Evolutionary conservation across 192 early-diverging fungal genomes (phyloP).

Genomic region (Gaertneriomyces sp.): DNA sequence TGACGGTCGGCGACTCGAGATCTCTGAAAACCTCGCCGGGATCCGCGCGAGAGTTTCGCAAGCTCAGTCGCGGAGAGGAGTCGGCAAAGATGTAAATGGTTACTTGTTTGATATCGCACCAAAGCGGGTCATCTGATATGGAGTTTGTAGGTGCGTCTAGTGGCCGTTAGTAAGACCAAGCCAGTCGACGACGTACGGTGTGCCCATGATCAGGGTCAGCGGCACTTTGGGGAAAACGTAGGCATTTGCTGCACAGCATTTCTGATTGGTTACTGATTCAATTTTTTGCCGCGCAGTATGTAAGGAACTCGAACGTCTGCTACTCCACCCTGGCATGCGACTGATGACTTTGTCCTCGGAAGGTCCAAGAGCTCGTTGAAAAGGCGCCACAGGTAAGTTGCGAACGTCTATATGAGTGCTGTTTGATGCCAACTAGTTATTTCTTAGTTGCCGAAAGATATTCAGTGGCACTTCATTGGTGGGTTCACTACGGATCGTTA

Average conservation of each 20-base stretch:
- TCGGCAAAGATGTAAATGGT: neutral
- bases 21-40: neutral
- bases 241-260: too few relatives aligned
- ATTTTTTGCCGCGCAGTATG: neutral
- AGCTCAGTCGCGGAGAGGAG: neutral
- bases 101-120: neutral
- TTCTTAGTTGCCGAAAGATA: conserved; percentile 72
- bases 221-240: conserved; percentile 97
- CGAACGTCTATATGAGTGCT: neutral
- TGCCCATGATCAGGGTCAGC: conserved; percentile 79
- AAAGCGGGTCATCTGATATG: neutral
- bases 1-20: too few relatives aligned
- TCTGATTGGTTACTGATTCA: conserved; percentile 22
- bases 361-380: conserved; percentile 91
- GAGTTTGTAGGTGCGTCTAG: conserved; percentile 43
- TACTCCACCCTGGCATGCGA: neutral
- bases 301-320: neutral
- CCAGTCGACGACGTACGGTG: conserved; percentile 72
- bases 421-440: neutral
- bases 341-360: neutral
- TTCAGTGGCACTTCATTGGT: conserved; percentile 96
- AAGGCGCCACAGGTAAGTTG: conserved; percentile 68
- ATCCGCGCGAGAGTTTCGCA: conserved; percentile 1
- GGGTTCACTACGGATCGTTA: too few relatives aligned
- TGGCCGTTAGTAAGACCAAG: conserved; percentile 94